A percentile compares a stretch with the other conserved stretches of the same genome.
These are phyloP conservation scores for Myriosclerotinia curreyana DNA, from an alignment of 2,329 filamentous ascomycete species.

Conservation along the genomic window DNA sequence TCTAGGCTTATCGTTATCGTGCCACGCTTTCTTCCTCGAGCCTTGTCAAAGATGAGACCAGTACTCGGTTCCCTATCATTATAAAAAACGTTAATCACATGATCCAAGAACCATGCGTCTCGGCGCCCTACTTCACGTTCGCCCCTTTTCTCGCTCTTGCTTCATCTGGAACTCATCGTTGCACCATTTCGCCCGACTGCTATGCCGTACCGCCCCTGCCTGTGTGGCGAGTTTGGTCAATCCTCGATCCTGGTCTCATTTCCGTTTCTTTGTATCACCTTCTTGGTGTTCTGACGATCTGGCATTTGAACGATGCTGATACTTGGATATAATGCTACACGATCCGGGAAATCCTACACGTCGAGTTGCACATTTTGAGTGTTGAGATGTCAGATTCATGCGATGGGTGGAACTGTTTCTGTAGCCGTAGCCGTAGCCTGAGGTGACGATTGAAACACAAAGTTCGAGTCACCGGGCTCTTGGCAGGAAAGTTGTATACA, in stretches of 20 bases:
- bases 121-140: background rate
- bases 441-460: background rate
- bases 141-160: background rate
- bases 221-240: background rate
- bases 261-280: background rate
- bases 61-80: background rate
- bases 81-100: conserved; percentile 7
- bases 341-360: background rate
- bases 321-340: background rate
- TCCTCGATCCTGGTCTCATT: background rate
- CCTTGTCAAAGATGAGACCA: background rate
- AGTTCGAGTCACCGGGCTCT: background rate
- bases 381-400: background rate
- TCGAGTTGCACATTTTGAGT: background rate
- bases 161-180: conserved; percentile 7
- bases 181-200: background rate
- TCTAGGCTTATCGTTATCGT: conserved; percentile 12
- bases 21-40: background rate
- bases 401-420: background rate
- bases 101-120: background rate
- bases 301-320: background rate
- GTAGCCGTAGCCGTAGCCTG: background rate
- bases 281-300: background rate
- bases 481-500: background rate
- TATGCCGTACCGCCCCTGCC: background rate